These are phyloP conservation scores for Bretschneidera sinensis DNA, from an alignment of 345 rosid genomes.

Conservation along the genomic window DNA sequence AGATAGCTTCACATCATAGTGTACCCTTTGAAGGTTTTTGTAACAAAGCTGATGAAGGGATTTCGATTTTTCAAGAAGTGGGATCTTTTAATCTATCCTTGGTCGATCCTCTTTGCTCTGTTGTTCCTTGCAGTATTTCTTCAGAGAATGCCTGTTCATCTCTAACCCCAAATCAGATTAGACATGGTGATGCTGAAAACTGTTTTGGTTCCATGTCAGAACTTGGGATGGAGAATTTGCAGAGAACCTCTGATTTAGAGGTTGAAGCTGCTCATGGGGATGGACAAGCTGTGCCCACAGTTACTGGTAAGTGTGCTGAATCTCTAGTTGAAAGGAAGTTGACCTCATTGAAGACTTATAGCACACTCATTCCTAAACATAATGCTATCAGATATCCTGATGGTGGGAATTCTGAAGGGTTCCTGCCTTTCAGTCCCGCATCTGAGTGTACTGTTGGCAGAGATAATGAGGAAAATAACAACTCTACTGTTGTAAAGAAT, in stretches of 20 bases:
- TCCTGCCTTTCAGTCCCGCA: slow-evolving; percentile 7
- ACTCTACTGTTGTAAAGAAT: slow-evolving; percentile 1
- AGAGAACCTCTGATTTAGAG: slow-evolving; percentile 13
- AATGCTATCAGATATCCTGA: slow-evolving; percentile 9
- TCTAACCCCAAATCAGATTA: slow-evolving; percentile 18
- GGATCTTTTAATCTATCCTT: slow-evolving; percentile 33
- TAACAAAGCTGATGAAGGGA: slow-evolving; percentile 25
- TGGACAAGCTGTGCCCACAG: slow-evolving; percentile 16
- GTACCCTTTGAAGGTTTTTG: slow-evolving; percentile 28
- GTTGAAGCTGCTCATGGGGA: slow-evolving; percentile 15
- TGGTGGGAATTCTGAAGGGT: slow-evolving; percentile 14
- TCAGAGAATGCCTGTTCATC: slow-evolving; percentile 25
- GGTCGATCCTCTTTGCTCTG: slow-evolving; percentile 65
- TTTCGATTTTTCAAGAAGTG: slow-evolving; percentile 36
- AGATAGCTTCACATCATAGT: slow-evolving; percentile 35
- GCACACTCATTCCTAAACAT: slow-evolving; percentile 25
- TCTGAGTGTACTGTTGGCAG: slow-evolving; percentile 13
- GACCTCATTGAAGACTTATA: slow-evolving; percentile 38
- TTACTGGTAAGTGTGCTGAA: slow-evolving; percentile 15
- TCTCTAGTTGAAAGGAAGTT: slow-evolving; percentile 27
- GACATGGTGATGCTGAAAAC: slow-evolving; percentile 26
- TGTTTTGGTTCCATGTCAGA: slow-evolving; percentile 14
- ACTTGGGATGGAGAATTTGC: slow-evolving; percentile 17
- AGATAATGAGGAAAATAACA: slow-evolving; percentile 19
- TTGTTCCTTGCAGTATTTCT: slow-evolving; percentile 67